Evolutionary conservation across 768 basidiomycete species (phyloP), one percentile per base, ranked within the genome.

Genomic region (Kwoniella sp.): DNA sequence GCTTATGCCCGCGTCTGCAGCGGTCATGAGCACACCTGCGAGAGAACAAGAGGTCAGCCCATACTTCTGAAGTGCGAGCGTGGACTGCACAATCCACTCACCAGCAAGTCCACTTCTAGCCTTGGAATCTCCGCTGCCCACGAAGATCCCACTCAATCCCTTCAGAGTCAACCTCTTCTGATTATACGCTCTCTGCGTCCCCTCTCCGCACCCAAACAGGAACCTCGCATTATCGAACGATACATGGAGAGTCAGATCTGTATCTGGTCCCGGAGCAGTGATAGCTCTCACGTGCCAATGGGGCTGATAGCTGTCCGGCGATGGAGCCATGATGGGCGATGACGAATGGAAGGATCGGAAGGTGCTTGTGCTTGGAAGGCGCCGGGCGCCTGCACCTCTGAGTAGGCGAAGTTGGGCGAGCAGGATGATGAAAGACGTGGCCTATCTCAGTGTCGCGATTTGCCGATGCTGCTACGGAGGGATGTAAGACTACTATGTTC

Each of bases 121-220:
- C 37, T 70, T 69, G 15, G 87, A 85, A 28, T 85, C 84, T 0
- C 87, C 81, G 48, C 87, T 85, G 0, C 88, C 90, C 67, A 93
- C 82, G 80, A 96, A 94, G 9, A 95, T 63, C 0, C 84, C 88
- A 38, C 84, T 85, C 4, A 89, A 83, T 70, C 86, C 89, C 75
- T 84, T 86, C 85, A 90, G 86, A 55, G 86, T 86, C 51, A 85
- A 82, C 68, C 82, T 83, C 64, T 86, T 86, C 81, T 93, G 89
- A 17, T 88, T 80, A 75, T 89, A 90, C 0, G 89, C 82, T 37
- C 94, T 83, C 48, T 87, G 88, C 1, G 89, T 87, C 64, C 89
- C 89, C 80, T 96, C 93, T 8, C 91, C 89, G 22, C 84, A 87
- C 80, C 93, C 93, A 84, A 97, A 92, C 41, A 94, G 84, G 71